Conservation (phyloP, 2,329 filamentous ascomycete genomes). For the Graphilbum ipis-grandicollis region DNA sequence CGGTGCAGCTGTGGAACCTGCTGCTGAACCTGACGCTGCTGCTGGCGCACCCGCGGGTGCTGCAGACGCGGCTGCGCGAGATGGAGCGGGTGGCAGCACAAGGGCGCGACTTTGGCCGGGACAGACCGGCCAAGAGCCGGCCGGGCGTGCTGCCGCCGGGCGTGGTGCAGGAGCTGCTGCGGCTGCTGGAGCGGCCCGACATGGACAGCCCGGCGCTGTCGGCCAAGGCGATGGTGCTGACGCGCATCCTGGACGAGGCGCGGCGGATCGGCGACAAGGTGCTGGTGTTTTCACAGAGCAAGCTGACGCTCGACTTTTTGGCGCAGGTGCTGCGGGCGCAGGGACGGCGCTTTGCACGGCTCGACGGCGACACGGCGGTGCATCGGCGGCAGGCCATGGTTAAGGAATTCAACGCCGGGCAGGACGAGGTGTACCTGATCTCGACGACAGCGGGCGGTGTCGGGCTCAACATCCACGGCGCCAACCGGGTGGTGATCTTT, state of each 20-base stretch:
- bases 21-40: conserved; percentile 30
- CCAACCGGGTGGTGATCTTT: conserved; percentile 74
- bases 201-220: conserved; percentile 36
- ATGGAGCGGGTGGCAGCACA: conserved; percentile 4
- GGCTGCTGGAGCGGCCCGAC: conserved; percentile 21
- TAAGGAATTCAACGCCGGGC: conserved; percentile 48
- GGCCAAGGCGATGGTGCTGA: conserved; percentile 50
- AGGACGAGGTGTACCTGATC: conserved; percentile 52
- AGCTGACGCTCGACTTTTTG: conserved; percentile 54
- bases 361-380: conserved; percentile 50
- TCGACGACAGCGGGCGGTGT: conserved; percentile 70
- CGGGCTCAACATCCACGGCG: conserved; percentile 68
- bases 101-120: too few species aligned
- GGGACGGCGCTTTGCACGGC: conserved; percentile 31
- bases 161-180: conserved; percentile 15
- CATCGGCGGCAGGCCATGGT: conserved; percentile 41
- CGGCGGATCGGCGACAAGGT: conserved; percentile 50
- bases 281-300: conserved; percentile 62
- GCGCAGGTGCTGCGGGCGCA: conserved; percentile 33
- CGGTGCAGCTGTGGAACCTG: conserved; percentile 15
- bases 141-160: conserved; percentile 12
- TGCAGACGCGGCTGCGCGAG: conserved; percentile 19
- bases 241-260: conserved; percentile 51
- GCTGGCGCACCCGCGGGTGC: conserved; percentile 33
- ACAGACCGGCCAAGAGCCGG: neutral